Evolutionary conservation across 1,284 basidiomycete genomes (phyloP).

Genomic region (Naganishia sp.): DNA sequence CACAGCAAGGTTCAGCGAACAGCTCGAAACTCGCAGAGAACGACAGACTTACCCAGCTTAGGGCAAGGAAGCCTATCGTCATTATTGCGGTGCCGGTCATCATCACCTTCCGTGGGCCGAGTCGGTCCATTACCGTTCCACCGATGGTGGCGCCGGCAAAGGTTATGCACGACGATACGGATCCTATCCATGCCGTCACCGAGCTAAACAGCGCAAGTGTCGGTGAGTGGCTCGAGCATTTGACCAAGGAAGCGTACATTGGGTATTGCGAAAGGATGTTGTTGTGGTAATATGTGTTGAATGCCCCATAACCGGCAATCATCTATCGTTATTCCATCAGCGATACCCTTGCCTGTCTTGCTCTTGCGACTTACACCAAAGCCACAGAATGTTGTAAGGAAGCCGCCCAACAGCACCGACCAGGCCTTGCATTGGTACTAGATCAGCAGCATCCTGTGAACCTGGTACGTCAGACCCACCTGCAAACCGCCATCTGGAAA

Average conservation of each 20-base stretch:
- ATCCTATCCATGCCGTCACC: constrained; percentile 45
- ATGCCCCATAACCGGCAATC: constrained; percentile 42
- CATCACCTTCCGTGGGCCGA: constrained; percentile 42
- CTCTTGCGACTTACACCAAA: constrained; percentile 38
- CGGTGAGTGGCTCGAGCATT: too few relatives aligned
- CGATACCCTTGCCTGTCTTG: background rate
- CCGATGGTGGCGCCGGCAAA: constrained; percentile 43
- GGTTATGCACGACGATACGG: constrained; percentile 41
- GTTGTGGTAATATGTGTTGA: constrained; percentile 45
- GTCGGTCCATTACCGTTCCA: constrained; percentile 46
- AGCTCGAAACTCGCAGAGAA: background rate
- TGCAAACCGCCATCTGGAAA: constrained; percentile 40
- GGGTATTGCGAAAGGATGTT: constrained; percentile 39
- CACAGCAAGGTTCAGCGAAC: background rate
- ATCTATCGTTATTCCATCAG: constrained; percentile 32
- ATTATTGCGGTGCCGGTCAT: constrained; percentile 38
- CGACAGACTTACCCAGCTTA: constrained; percentile 32
- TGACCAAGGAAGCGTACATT: constrained; percentile 32
- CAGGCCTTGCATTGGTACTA: constrained; percentile 6
- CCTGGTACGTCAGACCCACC: constrained; percentile 37
- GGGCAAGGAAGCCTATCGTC: constrained; percentile 40
- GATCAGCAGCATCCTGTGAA: background rate
- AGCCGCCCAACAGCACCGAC: constrained; percentile 39
- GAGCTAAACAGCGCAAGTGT: constrained; percentile 32
- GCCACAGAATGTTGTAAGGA: constrained; percentile 44